phyloP scores from a whole-genome alignment of 352 stramenopile genomes.

The Thraustochytrium sp. region DNA sequence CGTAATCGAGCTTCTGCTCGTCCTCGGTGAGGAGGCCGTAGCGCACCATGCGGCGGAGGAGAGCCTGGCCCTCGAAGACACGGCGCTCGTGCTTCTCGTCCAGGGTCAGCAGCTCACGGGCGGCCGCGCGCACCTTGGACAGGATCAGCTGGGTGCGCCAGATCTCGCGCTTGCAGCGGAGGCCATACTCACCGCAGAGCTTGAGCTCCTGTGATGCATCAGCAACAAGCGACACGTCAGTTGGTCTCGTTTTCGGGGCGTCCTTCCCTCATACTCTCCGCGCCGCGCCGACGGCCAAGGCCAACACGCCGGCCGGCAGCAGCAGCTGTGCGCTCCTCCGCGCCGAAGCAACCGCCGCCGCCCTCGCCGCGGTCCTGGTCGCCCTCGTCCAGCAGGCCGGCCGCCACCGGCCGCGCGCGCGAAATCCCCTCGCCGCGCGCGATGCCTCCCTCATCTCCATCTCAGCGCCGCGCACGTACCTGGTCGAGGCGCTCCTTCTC shows the following conservation, averaged over 20 bases:
- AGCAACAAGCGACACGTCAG: not conserved
- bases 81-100: conserved; percentile 96
- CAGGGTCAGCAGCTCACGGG: conserved; percentile 93
- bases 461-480: not conserved
- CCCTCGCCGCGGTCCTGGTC: too few relatives aligned
- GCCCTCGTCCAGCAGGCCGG: too few relatives aligned
- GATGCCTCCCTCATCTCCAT: too few relatives aligned
- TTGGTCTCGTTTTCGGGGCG: not conserved
- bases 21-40: conserved; percentile 94
- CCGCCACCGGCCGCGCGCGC: too few relatives aligned
- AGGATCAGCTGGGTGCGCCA: conserved; percentile 98
- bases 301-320: too few relatives aligned
- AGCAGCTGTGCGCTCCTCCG: too few relatives aligned
- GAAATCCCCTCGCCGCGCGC: too few relatives aligned
- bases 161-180: conserved; percentile 99
- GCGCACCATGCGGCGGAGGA: conserved; percentile 92
- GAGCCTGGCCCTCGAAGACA: conserved; percentile 94
- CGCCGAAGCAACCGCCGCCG: too few relatives aligned
- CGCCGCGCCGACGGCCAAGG: too few relatives aligned
- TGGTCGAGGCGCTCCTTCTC: conserved; percentile 89
- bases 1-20: conserved; percentile 95
- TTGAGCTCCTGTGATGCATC: conserved; percentile 93
- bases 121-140: conserved; percentile 97
- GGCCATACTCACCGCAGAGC: conserved; percentile 96
- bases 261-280: too few relatives aligned